Conservation (phyloP, 1,139 yeast genomes). For the Meyerozyma elateridarum region DNA sequence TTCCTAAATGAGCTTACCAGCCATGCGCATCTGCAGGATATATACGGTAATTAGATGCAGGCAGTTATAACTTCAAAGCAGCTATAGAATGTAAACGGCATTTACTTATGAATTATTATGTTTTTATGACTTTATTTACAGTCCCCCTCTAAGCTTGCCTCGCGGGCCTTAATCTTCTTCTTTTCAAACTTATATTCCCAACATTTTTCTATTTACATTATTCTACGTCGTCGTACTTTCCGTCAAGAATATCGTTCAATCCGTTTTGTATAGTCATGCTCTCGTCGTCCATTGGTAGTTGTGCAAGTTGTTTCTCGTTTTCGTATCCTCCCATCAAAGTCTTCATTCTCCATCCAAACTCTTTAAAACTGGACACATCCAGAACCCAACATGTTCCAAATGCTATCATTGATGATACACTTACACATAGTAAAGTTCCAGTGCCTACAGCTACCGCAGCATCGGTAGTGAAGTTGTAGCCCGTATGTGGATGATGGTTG, state of each 20-base stretch:
- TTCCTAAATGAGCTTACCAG: constrained; percentile 5
- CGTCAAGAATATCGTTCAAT: constrained; percentile 42
- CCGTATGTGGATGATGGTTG: constrained; percentile 75
- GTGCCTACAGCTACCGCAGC: constrained; percentile 85
- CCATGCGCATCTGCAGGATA: constrained; percentile 2
- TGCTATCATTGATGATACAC: constrained; percentile 66
- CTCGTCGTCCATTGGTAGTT: constrained; percentile 65
- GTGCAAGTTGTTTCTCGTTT: constrained; percentile 42
- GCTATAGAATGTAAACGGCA: not conserved
- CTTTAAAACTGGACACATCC: constrained; percentile 64
- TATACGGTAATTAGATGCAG: too few species aligned
- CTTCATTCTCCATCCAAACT: constrained; percentile 71
- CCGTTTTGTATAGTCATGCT: constrained; percentile 50
- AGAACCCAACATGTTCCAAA: constrained; percentile 78
- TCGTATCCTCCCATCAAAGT: constrained; percentile 63
- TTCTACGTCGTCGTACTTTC: constrained; percentile 28
- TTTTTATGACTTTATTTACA: too few species aligned
- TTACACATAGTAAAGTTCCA: constrained; percentile 70
- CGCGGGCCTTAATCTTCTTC: too few species aligned
- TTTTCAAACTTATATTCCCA: too few species aligned
- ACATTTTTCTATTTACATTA: not conserved
- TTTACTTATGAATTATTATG: too few species aligned
- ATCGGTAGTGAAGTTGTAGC: constrained; percentile 73
- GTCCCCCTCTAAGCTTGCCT: too few species aligned
- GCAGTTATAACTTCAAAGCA: too few species aligned